phyloP scores from a whole-genome alignment of 2,329 filamentous ascomycete genomes.

The Aspergillus novoparasiticus region DNA sequence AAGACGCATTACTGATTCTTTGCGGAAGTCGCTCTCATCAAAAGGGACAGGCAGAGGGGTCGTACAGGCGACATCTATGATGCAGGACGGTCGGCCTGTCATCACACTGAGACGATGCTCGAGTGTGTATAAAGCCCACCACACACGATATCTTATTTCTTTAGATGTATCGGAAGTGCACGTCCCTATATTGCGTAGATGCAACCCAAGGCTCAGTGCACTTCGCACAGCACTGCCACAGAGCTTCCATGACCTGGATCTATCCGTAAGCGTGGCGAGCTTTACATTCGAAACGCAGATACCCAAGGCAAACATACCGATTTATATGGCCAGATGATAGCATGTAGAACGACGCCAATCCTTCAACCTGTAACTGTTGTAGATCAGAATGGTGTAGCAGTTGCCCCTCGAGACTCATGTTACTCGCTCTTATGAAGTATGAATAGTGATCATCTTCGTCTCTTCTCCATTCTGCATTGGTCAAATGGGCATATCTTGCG shows the following conservation, averaged over 20 bases:
- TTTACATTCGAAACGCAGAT: not conserved
- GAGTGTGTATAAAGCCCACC: constrained; percentile 48
- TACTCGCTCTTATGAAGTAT: constrained; percentile 45
- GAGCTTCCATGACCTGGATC: constrained; percentile 45
- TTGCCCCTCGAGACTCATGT: constrained; percentile 42
- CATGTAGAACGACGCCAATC: constrained; percentile 46
- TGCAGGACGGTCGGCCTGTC: constrained; percentile 48
- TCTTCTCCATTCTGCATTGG: constrained; percentile 38
- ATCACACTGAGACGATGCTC: constrained; percentile 47
- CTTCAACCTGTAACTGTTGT: constrained; percentile 47
- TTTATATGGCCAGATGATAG: constrained; percentile 46
- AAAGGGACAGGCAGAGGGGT: constrained; percentile 46
- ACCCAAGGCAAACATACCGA: constrained; percentile 31
- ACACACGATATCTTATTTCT: constrained; percentile 48
- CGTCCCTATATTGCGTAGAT: constrained; percentile 43
- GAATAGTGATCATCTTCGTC: constrained; percentile 42
- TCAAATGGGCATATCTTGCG: constrained; percentile 43
- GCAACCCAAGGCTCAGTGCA: constrained; percentile 45
- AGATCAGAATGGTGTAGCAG: constrained; percentile 45
- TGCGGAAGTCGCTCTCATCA: constrained; percentile 44
- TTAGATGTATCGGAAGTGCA: constrained; percentile 43
- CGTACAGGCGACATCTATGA: constrained; percentile 45
- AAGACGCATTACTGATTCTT: constrained; percentile 30
- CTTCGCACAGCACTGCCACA: constrained; percentile 44
- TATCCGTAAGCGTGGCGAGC: constrained; percentile 7